Evolutionary conservation across 2,329 filamentous ascomycete species (phyloP).

Genomic region (Nemania sp.): DNA sequence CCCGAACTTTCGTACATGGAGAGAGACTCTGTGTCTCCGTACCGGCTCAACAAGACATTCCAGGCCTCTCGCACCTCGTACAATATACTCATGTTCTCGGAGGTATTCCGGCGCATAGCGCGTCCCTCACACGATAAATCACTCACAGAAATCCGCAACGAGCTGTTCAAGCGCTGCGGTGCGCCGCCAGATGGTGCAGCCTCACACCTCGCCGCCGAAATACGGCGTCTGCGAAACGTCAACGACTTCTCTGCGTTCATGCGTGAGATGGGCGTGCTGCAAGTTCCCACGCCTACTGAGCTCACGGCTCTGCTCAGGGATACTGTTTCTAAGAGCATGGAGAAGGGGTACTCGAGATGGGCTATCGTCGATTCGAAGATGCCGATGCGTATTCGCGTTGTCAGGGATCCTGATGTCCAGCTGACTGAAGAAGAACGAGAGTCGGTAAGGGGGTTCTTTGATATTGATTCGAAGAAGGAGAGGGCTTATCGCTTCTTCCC

Average conservation of each 20-base stretch:
- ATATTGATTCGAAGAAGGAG: background rate
- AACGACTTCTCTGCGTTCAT: conserved; percentile 48
- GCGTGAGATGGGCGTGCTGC: conserved; percentile 46
- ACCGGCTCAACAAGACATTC: conserved; percentile 53
- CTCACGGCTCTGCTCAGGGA: conserved; percentile 42
- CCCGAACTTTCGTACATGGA: conserved; percentile 53
- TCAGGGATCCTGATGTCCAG: conserved; percentile 19
- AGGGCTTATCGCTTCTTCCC: conserved; percentile 15
- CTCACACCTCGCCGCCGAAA: conserved; percentile 44
- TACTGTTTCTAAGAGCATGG: conserved; percentile 41
- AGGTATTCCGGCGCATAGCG: conserved; percentile 51
- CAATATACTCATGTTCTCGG: conserved; percentile 56
- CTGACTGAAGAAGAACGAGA: conserved; percentile 13
- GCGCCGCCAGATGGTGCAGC: conserved; percentile 48
- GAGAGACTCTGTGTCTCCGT: conserved; percentile 44
- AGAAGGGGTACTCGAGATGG: conserved; percentile 40
- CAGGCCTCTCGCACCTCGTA: conserved; percentile 51
- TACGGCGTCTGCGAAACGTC: conserved; percentile 48
- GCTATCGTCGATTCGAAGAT: conserved; percentile 18
- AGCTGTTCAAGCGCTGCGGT: conserved; percentile 51
- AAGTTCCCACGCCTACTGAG: conserved; percentile 25
- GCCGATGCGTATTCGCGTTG: conserved; percentile 30
- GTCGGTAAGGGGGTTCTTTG: background rate
- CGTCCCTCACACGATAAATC: conserved; percentile 42
- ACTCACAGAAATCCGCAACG: conserved; percentile 46